Conservation (phyloP, 2,329 filamentous ascomycete species). For the Colletotrichum eremochloae region DNA sequence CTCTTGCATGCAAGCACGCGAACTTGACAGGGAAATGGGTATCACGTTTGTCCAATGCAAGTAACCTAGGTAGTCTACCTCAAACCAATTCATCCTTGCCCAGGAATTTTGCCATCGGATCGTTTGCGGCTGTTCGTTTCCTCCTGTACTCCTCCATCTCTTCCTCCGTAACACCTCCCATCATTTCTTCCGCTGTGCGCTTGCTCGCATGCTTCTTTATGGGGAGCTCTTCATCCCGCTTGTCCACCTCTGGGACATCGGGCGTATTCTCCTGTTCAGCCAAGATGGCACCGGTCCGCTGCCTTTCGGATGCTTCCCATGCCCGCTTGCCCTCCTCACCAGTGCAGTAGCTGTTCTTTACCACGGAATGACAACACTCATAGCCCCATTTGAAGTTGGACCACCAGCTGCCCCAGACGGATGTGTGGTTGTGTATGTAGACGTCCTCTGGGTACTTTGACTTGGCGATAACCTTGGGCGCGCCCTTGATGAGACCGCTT, state of each 20-base stretch:
- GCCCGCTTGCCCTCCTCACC: slow-evolving; percentile 88
- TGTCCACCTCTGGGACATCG: slow-evolving; percentile 48
- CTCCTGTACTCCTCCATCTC: slow-evolving; percentile 89
- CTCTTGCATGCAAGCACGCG: slow-evolving; percentile 26
- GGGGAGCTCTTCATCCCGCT: slow-evolving; percentile 49
- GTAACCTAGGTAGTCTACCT: slow-evolving; percentile 52
- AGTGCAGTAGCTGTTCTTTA: slow-evolving; percentile 98
- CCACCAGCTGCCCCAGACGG: slow-evolving; percentile 99
- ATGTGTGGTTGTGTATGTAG: slow-evolving; percentile 89
- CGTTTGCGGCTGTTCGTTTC: slow-evolving; percentile 79
- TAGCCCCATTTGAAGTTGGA: slow-evolving; percentile 95
- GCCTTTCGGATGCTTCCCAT: slow-evolving; percentile 80
- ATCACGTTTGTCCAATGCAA: slow-evolving; percentile 38
- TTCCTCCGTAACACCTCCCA: slow-evolving; percentile 81
- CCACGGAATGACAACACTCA: slow-evolving; percentile 90
- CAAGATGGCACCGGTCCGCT: slow-evolving; percentile 62
- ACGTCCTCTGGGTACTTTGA: slow-evolving; percentile 95
- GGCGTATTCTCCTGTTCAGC: slow-evolving; percentile 46
- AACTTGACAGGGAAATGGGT: slow-evolving; percentile 38
- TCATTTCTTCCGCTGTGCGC: slow-evolving; percentile 83
- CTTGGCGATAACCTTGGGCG: slow-evolving; percentile 79
- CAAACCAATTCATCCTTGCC: slow-evolving; percentile 75
- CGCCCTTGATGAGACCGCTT: slow-evolving; percentile 89
- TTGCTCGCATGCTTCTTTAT: slow-evolving; percentile 67
- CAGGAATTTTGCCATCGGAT: slow-evolving; percentile 88